A percentile compares a stretch with the other conserved stretches of the same genome.
Evolutionary conservation across 2,329 filamentous ascomycete genomes (phyloP).

Genomic region (Cytospora mali): DNA sequence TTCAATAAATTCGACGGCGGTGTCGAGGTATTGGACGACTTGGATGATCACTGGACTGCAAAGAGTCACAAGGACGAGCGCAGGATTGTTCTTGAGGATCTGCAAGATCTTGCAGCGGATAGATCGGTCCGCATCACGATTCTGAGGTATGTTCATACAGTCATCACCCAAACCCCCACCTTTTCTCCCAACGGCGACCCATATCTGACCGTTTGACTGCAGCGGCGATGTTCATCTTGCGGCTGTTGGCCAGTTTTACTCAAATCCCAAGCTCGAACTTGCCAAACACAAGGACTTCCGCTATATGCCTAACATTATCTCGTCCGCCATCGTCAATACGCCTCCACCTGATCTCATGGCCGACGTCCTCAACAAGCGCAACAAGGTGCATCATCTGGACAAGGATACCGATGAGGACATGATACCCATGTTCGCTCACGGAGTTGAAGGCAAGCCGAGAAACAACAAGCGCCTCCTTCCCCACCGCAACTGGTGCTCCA

Average conservation of each 20-base stretch:
- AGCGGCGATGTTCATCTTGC: constrained; percentile 93
- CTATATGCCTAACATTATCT: constrained; percentile 96
- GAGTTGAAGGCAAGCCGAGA: constrained; percentile 83
- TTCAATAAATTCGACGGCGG: constrained; percentile 90
- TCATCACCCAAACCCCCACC: neutral
- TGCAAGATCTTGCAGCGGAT: constrained; percentile 90
- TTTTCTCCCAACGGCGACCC: neutral
- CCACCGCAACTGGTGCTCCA: constrained; percentile 93
- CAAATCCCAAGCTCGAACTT: constrained; percentile 77
- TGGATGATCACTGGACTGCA: constrained; percentile 97
- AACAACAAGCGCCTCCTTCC: constrained; percentile 91
- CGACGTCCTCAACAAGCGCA: constrained; percentile 90
- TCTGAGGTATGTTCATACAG: constrained; percentile 57
- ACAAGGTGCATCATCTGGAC: constrained; percentile 76
- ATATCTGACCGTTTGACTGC: constrained; percentile 10
- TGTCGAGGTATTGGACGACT: constrained; percentile 86
- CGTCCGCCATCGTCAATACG: constrained; percentile 90
- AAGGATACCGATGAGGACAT: constrained; percentile 88
- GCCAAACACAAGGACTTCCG: constrained; percentile 89
- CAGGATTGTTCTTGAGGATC: constrained; percentile 81
- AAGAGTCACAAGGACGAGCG: constrained; percentile 92
- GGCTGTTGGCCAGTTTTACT: constrained; percentile 93
- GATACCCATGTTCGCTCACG: constrained; percentile 89
- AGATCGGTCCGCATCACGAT: constrained; percentile 92
- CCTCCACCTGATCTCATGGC: constrained; percentile 87